Conservation (phyloP, 2,329 filamentous ascomycete species). For the Neopestalotiopsis rosae region DNA sequence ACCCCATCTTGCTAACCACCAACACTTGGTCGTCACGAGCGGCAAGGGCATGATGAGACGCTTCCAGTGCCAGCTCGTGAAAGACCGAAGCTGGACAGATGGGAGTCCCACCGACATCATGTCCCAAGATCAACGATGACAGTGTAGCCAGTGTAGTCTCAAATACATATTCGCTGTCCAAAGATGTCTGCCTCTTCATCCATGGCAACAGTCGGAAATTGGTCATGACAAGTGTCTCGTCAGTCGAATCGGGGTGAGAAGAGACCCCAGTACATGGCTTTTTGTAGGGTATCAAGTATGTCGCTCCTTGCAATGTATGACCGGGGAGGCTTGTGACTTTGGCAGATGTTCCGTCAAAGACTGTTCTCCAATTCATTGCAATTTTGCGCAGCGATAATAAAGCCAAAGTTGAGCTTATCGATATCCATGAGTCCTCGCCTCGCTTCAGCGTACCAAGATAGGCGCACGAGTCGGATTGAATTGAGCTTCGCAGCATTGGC, state of each 20-base stretch:
- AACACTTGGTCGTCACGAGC: conserved; percentile 4
- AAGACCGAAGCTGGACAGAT: conserved; percentile 20
- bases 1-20: conserved; percentile 14
- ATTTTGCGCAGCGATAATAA: conserved; percentile 13
- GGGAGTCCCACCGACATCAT: conserved; percentile 18
- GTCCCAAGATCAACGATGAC: conserved; percentile 10
- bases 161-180: neutral
- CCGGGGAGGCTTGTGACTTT: conserved; percentile 20
- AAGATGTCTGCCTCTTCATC: conserved; percentile 13
- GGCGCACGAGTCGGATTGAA: conserved; percentile 7
- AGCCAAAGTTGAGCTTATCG: conserved; percentile 17
- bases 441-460: conserved; percentile 19
- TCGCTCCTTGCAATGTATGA: conserved; percentile 13
- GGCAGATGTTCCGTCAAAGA: conserved; percentile 18
- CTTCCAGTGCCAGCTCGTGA: conserved; percentile 18
- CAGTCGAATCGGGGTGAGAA: neutral
- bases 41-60: neutral
- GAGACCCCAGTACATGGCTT: neutral
- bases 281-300: conserved; percentile 12
- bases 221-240: neutral
- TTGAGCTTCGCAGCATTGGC: conserved; percentile 18
- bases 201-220: conserved; percentile 11
- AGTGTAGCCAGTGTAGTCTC: conserved; percentile 10
- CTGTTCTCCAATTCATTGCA: conserved; percentile 14
- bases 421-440: conserved; percentile 16